Percentiles rank a stretch among this genome's conserved stretches.
These are phyloP conservation scores for Hansenula lynferdii DNA, from an alignment of 1,139 yeast genomes.

Conservation along the genomic window DNA sequence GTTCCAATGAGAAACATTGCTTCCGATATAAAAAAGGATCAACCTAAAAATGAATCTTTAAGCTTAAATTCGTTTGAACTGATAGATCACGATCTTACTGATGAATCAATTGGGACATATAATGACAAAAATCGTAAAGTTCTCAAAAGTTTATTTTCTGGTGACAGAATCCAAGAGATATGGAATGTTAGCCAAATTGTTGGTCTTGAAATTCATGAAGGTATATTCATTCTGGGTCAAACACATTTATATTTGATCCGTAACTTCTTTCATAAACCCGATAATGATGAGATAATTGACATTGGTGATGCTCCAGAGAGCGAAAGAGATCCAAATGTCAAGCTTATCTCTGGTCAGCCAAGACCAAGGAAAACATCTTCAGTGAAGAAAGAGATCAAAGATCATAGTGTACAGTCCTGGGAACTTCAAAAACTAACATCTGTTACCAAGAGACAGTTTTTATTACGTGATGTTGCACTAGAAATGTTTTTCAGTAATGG, in stretches of 20 bases:
- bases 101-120: conserved; percentile 26
- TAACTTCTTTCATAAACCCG: conserved; percentile 56
- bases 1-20: conserved; percentile 9
- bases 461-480: conserved; percentile 71
- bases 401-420: conserved; percentile 53
- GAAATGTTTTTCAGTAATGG: conserved; percentile 76
- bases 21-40: conserved; percentile 6
- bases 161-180: conserved; percentile 66
- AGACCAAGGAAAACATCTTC: conserved; percentile 24
- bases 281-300: conserved; percentile 57
- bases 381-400: conserved; percentile 19
- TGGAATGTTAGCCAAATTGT: conserved; percentile 73
- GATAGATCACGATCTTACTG: conserved; percentile 35
- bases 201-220: conserved; percentile 70
- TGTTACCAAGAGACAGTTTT: conserved; percentile 66
- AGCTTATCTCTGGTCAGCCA: conserved; percentile 42
- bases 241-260: conserved; percentile 62
- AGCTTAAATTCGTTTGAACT: conserved; percentile 39
- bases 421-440: conserved; percentile 50
- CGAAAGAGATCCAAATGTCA: conserved; percentile 62
- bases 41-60: conserved; percentile 13
- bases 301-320: conserved; percentile 58
- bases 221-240: conserved; percentile 64
- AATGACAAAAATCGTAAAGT: conserved; percentile 76
- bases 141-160: conserved; percentile 57